These are phyloP conservation scores for Podaxis mareebaensis DNA, from an alignment of 768 basidiomycete species.

Conservation along the genomic window DNA sequence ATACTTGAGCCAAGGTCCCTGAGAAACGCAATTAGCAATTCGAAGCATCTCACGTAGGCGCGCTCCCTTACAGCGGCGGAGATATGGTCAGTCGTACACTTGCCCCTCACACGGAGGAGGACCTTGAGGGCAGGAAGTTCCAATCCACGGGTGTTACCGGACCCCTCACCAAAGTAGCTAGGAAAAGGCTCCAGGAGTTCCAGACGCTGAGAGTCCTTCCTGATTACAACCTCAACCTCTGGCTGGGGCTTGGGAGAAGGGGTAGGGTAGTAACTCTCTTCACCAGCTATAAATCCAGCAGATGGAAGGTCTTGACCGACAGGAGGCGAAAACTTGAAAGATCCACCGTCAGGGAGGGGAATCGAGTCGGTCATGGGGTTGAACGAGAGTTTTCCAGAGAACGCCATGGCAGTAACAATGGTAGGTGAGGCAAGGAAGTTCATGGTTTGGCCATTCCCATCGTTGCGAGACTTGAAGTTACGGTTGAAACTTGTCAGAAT, in stretches of 20 bases:
- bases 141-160: conserved; percentile 47
- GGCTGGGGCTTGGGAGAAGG: conserved; percentile 75
- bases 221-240: conserved; percentile 76
- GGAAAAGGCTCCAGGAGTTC: conserved; percentile 86
- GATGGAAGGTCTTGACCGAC: conserved; percentile 81
- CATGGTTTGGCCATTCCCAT: conserved; percentile 92
- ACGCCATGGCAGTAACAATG: conserved; percentile 96
- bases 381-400: conserved; percentile 91
- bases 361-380: conserved; percentile 86
- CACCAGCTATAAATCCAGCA: conserved; percentile 77
- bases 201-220: conserved; percentile 76
- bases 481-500: conserved; percentile 98
- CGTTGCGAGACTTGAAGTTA: conserved; percentile 88
- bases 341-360: conserved; percentile 62
- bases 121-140: conserved; percentile 86
- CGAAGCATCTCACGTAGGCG: not conserved
- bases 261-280: conserved; percentile 73
- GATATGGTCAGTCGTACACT: conserved; percentile 99
- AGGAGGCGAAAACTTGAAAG: conserved; percentile 86
- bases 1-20: conserved; percentile 99
- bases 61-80: conserved; percentile 76
- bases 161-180: conserved; percentile 63
- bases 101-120: conserved; percentile 90
- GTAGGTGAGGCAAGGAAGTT: conserved; percentile 98
- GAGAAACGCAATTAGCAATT: conserved; percentile 12